Base-by-base conservation (phyloP, 495 filamentous ascomycete genomes). In the Staphylotrichum longicolle region DNA sequence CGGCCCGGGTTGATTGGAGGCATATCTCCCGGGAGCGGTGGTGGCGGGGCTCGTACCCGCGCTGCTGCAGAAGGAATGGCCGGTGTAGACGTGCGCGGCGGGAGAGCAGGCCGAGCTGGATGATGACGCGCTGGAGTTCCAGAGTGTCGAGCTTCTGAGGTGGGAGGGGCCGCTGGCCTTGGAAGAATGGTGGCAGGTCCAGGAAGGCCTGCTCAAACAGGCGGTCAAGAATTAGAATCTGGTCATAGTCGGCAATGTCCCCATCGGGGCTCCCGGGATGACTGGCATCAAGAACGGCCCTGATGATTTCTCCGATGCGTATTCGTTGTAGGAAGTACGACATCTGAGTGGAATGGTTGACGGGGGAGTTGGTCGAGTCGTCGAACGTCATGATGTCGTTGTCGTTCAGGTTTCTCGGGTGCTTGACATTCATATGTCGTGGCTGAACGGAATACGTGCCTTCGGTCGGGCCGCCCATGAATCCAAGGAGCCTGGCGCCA, bases 301-400 rank as follows among this genome's bases (percentile, higher is more conserved):
- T 75, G 55, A 73, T 76, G 11, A 81, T 62, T 40, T 82, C 80
- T 5, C 70, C 74, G 2, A 83, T 63, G 35, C 74, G 77, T 47
- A 78, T 78, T 48, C 79, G 64, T 40, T 78, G 76, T 11, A 83
- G 57, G 34, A 69, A 72, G 56, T 78, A 82, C 4, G 80, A 80
- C 70, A 82, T 77, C 0, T 70, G 61, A 0, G 80, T 82, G 1
- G 75, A 72, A 11, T 77, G 58, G 10, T 73, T 68, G 15, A 78
- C 44, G 2, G 78, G 73, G 44, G 65, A 66, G 46, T 62, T 67
- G 30, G 34, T 41, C 49, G 68, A 71, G n/a, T 73, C 74, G 54
- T 78, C 72, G 12, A 27, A 46, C 6, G 27, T 42, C 3, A 64
- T 42, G 3, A 79, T 50, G 51, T 83, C 80, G 60, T 75, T 73